Evolutionary conservation across 345 rosid species (phyloP), one percentile per base, ranked within the genome.

Genomic region (Salix arbutifolia): DNA sequence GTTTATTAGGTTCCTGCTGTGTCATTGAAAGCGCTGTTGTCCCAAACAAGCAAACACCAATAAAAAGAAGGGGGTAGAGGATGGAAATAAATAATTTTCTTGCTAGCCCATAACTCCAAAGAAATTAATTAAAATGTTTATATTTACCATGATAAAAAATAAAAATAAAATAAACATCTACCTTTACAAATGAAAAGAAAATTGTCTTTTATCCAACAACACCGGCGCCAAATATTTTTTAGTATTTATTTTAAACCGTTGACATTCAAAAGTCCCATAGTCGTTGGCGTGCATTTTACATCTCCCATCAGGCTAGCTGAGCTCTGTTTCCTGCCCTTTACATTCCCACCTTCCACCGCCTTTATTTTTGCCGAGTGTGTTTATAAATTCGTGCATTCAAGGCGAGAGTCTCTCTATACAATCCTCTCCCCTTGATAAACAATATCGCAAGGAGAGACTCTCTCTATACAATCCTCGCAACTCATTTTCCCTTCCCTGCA

Each of bases 261-360:
- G 88, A 84, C 88, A 77, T 50, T 62, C 30, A 25, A 28, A 46
- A 75, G 18, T 70, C 64, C 80, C 17, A 6, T n/a, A 60, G 78
- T 84, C 81, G 28, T 76, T 86, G 44, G 79, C 91, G 89, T 86
- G 88, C 62, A 18, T 65, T 74, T 80, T 81, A 85, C 85, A 75
- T 66, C 76, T 58, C 25, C 33, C 26, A 13, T 23, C 64, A 5
- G n/a, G 62, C 5, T n/a, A 56, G 61, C 61, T 8, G 23, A 12
- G 46, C 52, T 16, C 67, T 65, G 48, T 70, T 74, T 71, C 83
- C 71, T 66, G 40, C 14, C 48, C 44, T 56, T 71, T 28, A 28
- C 79, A 33, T 76, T 11, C 75, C 37, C 66, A 60, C 71, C 65
- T 78, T 77, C 82, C 81, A 46, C 13, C 13, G 12, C 56, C 66